Percentiles rank a stretch among this genome's conserved stretches.
phyloP scores from a whole-genome alignment of 306 rosid species.

The Argentina anserina region DNA sequence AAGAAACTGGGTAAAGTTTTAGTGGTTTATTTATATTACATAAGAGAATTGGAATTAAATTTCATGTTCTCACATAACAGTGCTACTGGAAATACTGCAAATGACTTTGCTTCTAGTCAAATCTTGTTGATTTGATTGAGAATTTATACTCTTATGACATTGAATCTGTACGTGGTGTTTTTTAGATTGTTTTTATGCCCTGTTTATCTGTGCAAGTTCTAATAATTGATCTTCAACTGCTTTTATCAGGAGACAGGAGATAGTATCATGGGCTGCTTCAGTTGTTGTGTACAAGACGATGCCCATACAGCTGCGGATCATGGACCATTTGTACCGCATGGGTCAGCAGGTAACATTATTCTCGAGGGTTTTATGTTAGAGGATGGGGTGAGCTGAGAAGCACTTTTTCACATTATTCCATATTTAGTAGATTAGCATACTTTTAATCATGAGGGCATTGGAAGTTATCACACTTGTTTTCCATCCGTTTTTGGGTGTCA shows the following conservation, averaged over 20 bases:
- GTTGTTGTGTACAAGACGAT: constrained; percentile 60
- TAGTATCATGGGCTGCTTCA: constrained; percentile 69
- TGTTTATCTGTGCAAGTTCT: not conserved
- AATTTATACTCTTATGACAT: not conserved
- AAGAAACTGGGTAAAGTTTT: constrained; percentile 1
- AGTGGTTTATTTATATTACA: not conserved
- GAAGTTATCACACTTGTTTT: not conserved
- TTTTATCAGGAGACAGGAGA: constrained; percentile 28
- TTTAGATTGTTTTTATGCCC: not conserved
- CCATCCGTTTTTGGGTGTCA: not conserved
- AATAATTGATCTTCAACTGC: constrained; percentile 1
- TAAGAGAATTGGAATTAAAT: not conserved
- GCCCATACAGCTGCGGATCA: constrained; percentile 34
- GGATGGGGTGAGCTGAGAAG: too few relatives aligned
- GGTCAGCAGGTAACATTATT: constrained; percentile 38
- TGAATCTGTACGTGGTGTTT: not conserved
- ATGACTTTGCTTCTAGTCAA: not conserved
- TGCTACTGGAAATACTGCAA: not conserved
- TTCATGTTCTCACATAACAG: not conserved
- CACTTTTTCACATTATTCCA: not conserved
- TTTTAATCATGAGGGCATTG: not conserved
- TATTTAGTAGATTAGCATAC: not conserved
- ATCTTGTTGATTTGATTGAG: not conserved
- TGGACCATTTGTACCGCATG: constrained; percentile 32
- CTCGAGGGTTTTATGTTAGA: not conserved